Base-by-base conservation (phyloP, 768 basidiomycete species). In the Suillus bovinus region DNA sequence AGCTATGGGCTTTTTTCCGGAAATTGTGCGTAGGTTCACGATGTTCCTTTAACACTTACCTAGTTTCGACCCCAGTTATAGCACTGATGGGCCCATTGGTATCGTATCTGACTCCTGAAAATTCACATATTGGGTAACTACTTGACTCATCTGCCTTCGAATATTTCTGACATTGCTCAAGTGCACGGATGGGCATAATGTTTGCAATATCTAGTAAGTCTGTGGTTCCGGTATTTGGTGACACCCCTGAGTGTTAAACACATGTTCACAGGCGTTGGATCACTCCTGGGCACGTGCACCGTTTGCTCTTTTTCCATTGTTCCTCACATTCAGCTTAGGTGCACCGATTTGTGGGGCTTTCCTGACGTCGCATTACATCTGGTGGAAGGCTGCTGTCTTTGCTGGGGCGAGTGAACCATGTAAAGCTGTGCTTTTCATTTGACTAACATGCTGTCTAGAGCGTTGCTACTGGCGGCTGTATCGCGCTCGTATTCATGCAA, bases 311-410 rank as follows among this genome's bases (percentile, higher is more conserved):
- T 16, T 54, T 39, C 42, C 50, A 20, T 10, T 64, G 68, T 2
- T 62, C 74, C 16, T 58, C 72, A 33, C 72, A 68, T 69, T 60
- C 20, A 56, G 46, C 33, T 9, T 60, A 81, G 85, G 85, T 3
- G 78, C 83, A 0, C 86, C 87, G 1, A 82, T 87, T 38, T 80
- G 79, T 39, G 86, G 87, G 2, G 82, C 84, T 2, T 74, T 88
- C 24, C 74, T 88, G 10, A 79, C 84, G 0, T 55, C 69, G 10
- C 71, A 74, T 5, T 86, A 82, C 65, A 70, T 80, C 4, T 88
- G 87, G 86, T 86, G 83, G 82, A 77, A 80, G 14, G 82, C 86
- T 6, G 80, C 79, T 3, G 44, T 85, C 9, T 88, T 86, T 67
- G 75, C 81, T 29, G 85, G 81, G 55, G 74, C 76, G 66, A 31